Percentiles rank a stretch among this genome's conserved stretches.
These are phyloP conservation scores for Phytopythium kandeliae DNA, from an alignment of 352 stramenopile species.

Conservation along the genomic window DNA sequence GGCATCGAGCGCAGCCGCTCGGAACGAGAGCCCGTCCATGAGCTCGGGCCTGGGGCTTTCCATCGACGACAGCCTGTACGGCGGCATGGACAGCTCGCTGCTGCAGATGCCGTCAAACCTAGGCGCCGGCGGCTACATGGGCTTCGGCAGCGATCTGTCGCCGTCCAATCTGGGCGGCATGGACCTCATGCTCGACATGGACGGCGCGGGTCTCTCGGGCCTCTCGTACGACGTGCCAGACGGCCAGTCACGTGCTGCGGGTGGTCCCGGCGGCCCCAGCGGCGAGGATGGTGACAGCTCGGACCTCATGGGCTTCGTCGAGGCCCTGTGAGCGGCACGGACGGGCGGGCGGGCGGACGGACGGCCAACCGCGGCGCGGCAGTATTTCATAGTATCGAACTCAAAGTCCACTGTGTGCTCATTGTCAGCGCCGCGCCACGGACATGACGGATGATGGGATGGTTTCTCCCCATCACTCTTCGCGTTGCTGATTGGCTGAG, in stretches of 20 bases:
- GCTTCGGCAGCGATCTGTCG: conserved; percentile 56
- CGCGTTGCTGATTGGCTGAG: no score
- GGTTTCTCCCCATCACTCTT: no score
- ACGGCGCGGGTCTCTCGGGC: conserved; percentile 34
- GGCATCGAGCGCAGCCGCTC: conserved; percentile 13
- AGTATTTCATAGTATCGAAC: no score
- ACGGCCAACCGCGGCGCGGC: no score
- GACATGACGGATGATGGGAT: no score
- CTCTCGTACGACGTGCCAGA: conserved; percentile 36
- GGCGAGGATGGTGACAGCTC: conserved; percentile 37
- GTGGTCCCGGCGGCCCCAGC: conserved; percentile 17
- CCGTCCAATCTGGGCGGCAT: conserved; percentile 58
- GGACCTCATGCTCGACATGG: conserved; percentile 69
- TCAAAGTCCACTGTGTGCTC: no score
- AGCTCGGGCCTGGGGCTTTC: conserved; percentile 38
- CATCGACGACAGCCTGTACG: conserved; percentile 56
- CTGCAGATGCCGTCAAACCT: conserved; percentile 57
- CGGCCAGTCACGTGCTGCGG: no score
- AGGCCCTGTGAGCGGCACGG: conserved; percentile 64
- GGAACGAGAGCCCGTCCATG: conserved; percentile 39
- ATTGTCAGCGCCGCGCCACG: no score
- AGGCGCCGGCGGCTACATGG: conserved; percentile 40
- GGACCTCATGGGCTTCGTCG: conserved; percentile 73
- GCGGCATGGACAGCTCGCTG: conserved; percentile 46
- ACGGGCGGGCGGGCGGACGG: no score